Evolutionary conservation across 2,329 filamentous ascomycete species (phyloP), one percentile per base, ranked within the genome.

Genomic region (Fusarium metavorans): DNA sequence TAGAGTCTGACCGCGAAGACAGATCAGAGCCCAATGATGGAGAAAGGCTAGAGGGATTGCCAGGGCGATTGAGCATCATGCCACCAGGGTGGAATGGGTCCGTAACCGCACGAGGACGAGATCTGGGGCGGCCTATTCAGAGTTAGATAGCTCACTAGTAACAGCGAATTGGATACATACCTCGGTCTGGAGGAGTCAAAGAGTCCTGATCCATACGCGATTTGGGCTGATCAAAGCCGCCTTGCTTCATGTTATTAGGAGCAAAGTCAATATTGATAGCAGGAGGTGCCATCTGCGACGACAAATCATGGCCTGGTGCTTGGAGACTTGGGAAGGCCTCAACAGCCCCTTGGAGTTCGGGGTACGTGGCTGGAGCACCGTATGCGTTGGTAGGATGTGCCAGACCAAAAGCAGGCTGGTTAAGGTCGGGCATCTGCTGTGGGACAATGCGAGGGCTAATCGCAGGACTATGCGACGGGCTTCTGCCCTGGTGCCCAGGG

Each of bases 221-320:
- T 79, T 93, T 94, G 23, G 88, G 86, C 32, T 90, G 89, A 56
- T 82, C 80, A 66, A 83, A 84, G 35, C 75, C 64, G 37, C 74
- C 77, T 32, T 75, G 77, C 69, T 81, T 83, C 37, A 67, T 89
- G 86, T 62, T 93, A 90, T 92, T 92, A 27, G 95, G 95, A 18
- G 95, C 95, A 82, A 94, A 95, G 81, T 98, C 94, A 77, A 98
- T 97, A 80, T 97, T 97, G 83, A 98, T 98, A 61, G 95, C 94
- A 0, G 95, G 95, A n/a, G 95, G 94, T 5, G 93, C 93, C 92
- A 97, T 97, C 76, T 93, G 91, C 7, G 72, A 67, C 32, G 91
- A 90, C 80, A 94, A 89, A 67, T 95, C 93, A 34, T 84, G 81
- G 27, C 84, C 84, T n/a, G 82, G 81, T 27, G 86, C 84, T 65